Percentiles rank a stretch among this genome's conserved stretches.
These are phyloP conservation scores for Stephania japonica DNA, from an alignment of 164 flowering plant genomes.

Conservation along the genomic window DNA sequence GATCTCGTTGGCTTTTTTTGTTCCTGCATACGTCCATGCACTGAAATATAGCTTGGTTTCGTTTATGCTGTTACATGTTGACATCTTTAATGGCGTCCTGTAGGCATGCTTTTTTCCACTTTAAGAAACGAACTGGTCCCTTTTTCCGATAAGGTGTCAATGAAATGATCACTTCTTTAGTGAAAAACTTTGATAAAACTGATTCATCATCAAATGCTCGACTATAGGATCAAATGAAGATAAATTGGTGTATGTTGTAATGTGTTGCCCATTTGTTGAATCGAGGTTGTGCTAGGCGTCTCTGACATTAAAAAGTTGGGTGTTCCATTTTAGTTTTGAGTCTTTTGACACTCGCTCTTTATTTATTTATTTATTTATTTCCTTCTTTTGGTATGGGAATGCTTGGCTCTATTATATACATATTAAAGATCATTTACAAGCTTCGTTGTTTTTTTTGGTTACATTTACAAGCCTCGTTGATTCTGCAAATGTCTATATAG, in stretches of 20 bases:
- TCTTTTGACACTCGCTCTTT: too few relatives aligned
- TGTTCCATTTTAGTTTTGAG: too few relatives aligned
- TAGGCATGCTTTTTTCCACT: not conserved
- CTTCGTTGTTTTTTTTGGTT: too few relatives aligned
- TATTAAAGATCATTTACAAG: not conserved
- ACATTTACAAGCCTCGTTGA: not conserved
- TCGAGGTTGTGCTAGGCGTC: not conserved
- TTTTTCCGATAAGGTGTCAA: not conserved
- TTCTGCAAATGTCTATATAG: not conserved
- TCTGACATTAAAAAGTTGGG: not conserved
- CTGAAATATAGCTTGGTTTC: not conserved
- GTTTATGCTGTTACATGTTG: not conserved
- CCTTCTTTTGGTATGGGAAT: too few relatives aligned
- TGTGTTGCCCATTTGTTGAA: not conserved
- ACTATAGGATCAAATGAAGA: not conserved
- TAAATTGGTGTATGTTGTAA: not conserved
- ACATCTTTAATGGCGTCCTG: not conserved
- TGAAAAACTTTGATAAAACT: not conserved
- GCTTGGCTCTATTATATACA: not conserved
- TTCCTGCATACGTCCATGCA: not conserved
- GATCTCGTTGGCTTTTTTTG: not conserved
- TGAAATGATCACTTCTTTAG: not conserved
- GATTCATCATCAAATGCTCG: too few relatives aligned
- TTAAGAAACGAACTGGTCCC: not conserved
- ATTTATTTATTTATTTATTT: too few relatives aligned